Evolutionary conservation across 441 rosid species (phyloP), one percentile per base, ranked within the genome.

Genomic region (Brassica balearica): DNA sequence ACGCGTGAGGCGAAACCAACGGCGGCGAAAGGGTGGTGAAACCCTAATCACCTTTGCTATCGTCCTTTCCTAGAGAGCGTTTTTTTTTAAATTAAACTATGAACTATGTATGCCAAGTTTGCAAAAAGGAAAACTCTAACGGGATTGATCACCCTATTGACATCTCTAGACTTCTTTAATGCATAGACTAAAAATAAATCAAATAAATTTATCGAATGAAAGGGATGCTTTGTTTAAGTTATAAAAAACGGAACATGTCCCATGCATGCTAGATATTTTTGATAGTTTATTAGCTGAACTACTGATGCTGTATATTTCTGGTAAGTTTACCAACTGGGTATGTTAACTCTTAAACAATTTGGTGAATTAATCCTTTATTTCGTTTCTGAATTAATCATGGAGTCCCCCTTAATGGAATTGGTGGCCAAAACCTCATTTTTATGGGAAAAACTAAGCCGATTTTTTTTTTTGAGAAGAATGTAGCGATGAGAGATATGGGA

Each of bases 401-500:
- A 61, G 68, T 15, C 23, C 61, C 61, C 41, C n/a, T 15, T 61
- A 2, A 38, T 46, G 63, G 68, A 43, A 43, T 68, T 27, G 38
- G 74, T 48, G 69, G 12, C 34, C 8, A 68, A 75, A 11, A 43
- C 32, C 59, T 41, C 29, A 3, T 55, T 8, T 69, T 25, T 11
- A 59, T 6, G 25, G 20, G 9, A 17, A 23, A 63, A 72, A 29
- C 5, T 19, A 14, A 46, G 36, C 55, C 65, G 77, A 27, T 46
- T 1, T 17, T 55, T 7, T 51, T 46, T 43, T 51, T 4, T 48
- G 1, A 55, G 8, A 56, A 56, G 25, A 56, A 3, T 60, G 38
- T 9, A 71, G 72, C 7, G 19, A 78, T 59, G 56, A 65, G 56
- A 60, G 41, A 68, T 34, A 61, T 68, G 77, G 48, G 59, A 32